Evolutionary conservation across 345 rosid species (phyloP).

Genomic region (Brassica incana): DNA sequence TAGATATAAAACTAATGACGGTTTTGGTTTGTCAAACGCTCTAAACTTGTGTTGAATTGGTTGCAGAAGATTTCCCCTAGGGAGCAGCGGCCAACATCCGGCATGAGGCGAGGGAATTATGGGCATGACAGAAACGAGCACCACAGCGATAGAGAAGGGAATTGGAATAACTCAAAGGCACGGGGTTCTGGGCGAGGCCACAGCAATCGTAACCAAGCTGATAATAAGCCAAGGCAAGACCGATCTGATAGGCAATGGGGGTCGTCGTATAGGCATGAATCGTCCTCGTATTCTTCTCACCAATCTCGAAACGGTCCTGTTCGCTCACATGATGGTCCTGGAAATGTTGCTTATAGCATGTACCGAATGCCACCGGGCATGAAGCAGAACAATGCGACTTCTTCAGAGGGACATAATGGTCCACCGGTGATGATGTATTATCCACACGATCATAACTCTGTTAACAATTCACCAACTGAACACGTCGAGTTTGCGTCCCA

Average conservation of each 20-base stretch:
- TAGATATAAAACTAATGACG: not conserved
- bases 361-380: constrained; percentile 56
- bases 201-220: constrained; percentile 56
- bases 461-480: constrained; percentile 53
- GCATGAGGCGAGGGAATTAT: constrained; percentile 70
- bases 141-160: constrained; percentile 76
- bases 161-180: constrained; percentile 73
- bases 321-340: constrained; percentile 50
- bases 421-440: constrained; percentile 78
- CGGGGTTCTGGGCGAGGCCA: constrained; percentile 65
- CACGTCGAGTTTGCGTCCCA: constrained; percentile 75
- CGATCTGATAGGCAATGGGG: constrained; percentile 74
- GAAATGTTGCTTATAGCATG: constrained; percentile 66
- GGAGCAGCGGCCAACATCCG: constrained; percentile 65
- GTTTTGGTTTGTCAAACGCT: constrained; percentile 19
- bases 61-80: constrained; percentile 66
- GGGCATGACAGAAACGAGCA: constrained; percentile 72
- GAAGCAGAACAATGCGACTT: constrained; percentile 56
- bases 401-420: constrained; percentile 63
- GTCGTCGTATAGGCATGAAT: constrained; percentile 61
- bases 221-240: constrained; percentile 64
- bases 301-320: constrained; percentile 69
- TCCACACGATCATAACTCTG: constrained; percentile 67
- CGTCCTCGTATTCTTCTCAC: constrained; percentile 59
- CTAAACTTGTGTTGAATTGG: constrained; percentile 25